phyloP scores from a whole-genome alignment of 345 rosid species.

The Eucalyptus pauciflora region DNA sequence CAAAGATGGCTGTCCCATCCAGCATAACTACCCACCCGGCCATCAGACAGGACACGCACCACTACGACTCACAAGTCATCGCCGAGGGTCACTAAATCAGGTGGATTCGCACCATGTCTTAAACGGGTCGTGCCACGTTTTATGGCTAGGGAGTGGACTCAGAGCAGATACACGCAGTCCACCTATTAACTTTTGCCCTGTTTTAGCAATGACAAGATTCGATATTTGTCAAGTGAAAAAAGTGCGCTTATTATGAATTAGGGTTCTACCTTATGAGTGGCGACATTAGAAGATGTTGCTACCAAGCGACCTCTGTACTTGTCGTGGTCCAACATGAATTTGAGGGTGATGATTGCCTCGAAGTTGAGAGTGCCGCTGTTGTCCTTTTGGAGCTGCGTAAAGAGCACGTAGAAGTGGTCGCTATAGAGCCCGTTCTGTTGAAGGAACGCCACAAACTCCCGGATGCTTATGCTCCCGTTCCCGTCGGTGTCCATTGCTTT shows the following conservation, averaged over 20 bases:
- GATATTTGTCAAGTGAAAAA: background rate
- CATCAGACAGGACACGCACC: background rate
- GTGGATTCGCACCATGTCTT: background rate
- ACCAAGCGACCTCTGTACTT: background rate
- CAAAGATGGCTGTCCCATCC: background rate
- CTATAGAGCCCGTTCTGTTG: background rate
- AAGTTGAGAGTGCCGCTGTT: background rate
- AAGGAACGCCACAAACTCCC: background rate
- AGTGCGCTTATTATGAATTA: background rate
- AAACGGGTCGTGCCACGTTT: background rate
- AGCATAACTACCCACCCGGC: background rate
- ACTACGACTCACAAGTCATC: background rate
- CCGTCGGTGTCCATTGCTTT: background rate
- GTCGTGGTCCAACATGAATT: background rate
- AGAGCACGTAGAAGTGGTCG: fast-evolving
- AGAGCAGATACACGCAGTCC: background rate
- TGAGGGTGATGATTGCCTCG: background rate
- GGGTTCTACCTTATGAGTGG: background rate
- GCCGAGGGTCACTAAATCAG: background rate
- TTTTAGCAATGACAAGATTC: background rate
- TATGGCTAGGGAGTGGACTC: background rate
- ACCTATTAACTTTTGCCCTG: background rate
- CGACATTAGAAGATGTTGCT: background rate
- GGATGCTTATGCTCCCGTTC: background rate
- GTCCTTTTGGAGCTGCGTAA: background rate